Evolutionary conservation across 75 land plant genomes (phyloP).

Genomic region (Sequoiadendron giganteum): DNA sequence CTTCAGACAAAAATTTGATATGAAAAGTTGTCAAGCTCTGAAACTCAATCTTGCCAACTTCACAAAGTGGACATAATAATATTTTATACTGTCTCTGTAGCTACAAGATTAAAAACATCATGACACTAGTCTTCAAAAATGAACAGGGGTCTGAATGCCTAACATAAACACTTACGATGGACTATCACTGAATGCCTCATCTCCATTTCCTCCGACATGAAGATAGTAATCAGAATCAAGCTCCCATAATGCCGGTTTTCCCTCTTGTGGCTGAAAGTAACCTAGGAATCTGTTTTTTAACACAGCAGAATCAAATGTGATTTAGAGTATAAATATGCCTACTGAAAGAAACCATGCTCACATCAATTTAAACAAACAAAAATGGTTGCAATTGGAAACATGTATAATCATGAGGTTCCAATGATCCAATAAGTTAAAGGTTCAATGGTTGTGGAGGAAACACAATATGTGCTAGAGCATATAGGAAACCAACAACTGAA

Average conservation of each 20-base stretch:
- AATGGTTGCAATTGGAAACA: background rate
- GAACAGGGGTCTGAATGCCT: background rate
- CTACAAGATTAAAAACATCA: background rate
- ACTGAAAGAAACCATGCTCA: background rate
- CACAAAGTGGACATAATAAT: background rate
- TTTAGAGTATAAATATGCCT: background rate
- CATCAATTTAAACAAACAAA: background rate
- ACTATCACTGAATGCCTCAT: constrained; percentile 46
- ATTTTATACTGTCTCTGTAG: background rate
- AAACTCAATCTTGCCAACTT: background rate
- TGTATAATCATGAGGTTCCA: background rate
- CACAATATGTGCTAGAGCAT: background rate
- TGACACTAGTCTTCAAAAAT: background rate
- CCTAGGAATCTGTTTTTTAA: constrained; percentile 70
- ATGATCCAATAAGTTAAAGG: background rate
- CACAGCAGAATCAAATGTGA: background rate
- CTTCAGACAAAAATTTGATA: background rate
- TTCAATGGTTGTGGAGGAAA: background rate
- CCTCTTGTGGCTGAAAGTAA: constrained; percentile 93
- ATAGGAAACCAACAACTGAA: constrained; percentile 2
- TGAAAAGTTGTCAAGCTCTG: background rate
- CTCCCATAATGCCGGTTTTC: constrained; percentile 98
- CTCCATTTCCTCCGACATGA: constrained; percentile 78
- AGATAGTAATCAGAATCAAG: constrained; percentile 96
- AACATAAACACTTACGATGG: constrained; percentile 10